Base-by-base conservation (phyloP, 164 flowering plant genomes). In the Echeveria elegans region DNA sequence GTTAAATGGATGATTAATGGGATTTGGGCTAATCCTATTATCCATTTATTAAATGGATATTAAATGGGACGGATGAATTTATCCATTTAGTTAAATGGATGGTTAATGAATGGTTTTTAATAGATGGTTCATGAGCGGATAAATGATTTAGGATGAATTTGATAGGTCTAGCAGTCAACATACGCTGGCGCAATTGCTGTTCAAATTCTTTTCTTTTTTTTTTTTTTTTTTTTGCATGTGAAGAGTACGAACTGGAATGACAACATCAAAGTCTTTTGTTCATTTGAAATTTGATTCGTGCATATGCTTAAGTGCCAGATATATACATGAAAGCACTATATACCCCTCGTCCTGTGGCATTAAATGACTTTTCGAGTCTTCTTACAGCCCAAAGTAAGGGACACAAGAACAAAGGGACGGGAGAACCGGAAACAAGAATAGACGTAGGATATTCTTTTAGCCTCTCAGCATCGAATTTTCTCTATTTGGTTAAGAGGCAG, bases 161-260 rank as follows among this genome's bases (percentile, higher is more conserved):
- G n/a, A n/a, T n/a, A n/a, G n/a, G n/a, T n/a, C n/a, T n/a, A 11
- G n/a, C 41, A 8, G 66, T 15, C 37, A 45, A 72, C 40, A 73
- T 69, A 60, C 66, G 43, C 72, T 21, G 41, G 67, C 41, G 69
- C 48, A 53, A 73, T 73, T 52, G 63, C 52, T 62, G 41, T 52
- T 24, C 59, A 56, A 38, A 24, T 45, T 63, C 37, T 53, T 53
- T 21, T 24, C 50, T 24, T 45, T 3, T 40, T 40, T 7, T 40
- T 0, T 36, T 36, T 36, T 36, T n/a, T 26, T 30, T 16, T n/a
- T n/a, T n/a, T n/a, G n/a, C n/a, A n/a, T n/a, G 7, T 34, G 18
- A 37, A 37, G 16, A 16, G 18, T 53, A 21, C 12, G 52, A 37
- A 30, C 31, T 31, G 34, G 47, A 68, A 56, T 67, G 66, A 63